Conservation (phyloP, 2,329 filamentous ascomycete species). For the Hypoxylon sp. region DNA sequence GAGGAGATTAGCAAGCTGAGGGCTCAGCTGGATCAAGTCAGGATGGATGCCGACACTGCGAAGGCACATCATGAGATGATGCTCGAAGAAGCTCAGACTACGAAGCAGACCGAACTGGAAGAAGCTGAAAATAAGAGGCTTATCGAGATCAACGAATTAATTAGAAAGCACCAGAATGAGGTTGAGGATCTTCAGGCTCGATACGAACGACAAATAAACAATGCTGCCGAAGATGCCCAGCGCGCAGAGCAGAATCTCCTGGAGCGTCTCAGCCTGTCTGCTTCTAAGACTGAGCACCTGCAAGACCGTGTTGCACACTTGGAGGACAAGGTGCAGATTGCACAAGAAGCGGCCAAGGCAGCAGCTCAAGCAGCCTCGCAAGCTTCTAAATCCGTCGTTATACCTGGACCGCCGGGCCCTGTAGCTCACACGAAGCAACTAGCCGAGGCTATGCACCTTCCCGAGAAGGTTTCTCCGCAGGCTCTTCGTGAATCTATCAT, state of each 20-base stretch:
- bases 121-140: slow-evolving; percentile 59
- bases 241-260: slow-evolving; percentile 82
- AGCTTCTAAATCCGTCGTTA: slow-evolving; percentile 51
- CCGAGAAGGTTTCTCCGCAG: slow-evolving; percentile 92
- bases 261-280: slow-evolving; percentile 83
- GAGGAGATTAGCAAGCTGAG: slow-evolving; percentile 80
- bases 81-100: slow-evolving; percentile 81
- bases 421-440: slow-evolving; percentile 56
- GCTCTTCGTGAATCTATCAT: slow-evolving; percentile 95
- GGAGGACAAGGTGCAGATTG: slow-evolving; percentile 91
- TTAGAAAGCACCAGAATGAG: slow-evolving; percentile 73
- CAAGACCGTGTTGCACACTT: slow-evolving; percentile 87
- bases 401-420: slow-evolving; percentile 61
- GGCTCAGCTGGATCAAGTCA: slow-evolving; percentile 80
- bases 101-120: slow-evolving; percentile 68
- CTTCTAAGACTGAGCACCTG: slow-evolving; percentile 86
- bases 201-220: slow-evolving; percentile 79
- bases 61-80: slow-evolving; percentile 87
- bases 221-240: slow-evolving; percentile 83
- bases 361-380: slow-evolving; percentile 74
- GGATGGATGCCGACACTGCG: slow-evolving; percentile 82
- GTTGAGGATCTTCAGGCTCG: slow-evolving; percentile 81
- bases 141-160: slow-evolving; percentile 46
- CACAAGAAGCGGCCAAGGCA: slow-evolving; percentile 86
- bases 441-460: slow-evolving; percentile 64